Evolutionary conservation across 2,329 filamentous ascomycete genomes (phyloP).

Genomic region (Xylaria polymorpha): DNA sequence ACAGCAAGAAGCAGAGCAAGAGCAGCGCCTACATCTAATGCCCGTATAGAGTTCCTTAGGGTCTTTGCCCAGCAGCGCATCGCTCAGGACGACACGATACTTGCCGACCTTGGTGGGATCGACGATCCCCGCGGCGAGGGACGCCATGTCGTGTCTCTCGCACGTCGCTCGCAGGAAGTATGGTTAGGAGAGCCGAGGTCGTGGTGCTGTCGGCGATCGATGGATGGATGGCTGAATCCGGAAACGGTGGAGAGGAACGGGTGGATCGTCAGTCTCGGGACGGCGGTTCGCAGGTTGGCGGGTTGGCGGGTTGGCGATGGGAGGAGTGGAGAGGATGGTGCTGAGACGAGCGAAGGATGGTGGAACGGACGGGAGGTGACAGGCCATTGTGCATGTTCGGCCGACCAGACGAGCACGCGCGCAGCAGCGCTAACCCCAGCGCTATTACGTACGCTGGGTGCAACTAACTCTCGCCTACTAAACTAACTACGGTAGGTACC

Average conservation of each 20-base stretch:
- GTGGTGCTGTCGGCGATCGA: slow-evolving; percentile 19
- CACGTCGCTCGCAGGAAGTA: not conserved
- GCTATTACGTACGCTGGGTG: not conserved
- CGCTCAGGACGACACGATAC: slow-evolving; percentile 73
- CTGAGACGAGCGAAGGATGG: slow-evolving; percentile 4
- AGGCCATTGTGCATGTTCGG: slow-evolving; percentile 1
- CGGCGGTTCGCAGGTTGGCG: slow-evolving; percentile 29
- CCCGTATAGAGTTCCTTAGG: slow-evolving; percentile 70
- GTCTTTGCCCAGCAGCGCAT: slow-evolving; percentile 67
- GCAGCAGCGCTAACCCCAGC: not conserved
- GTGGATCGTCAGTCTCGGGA: slow-evolving; percentile 30
- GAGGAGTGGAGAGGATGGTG: slow-evolving; percentile 10
- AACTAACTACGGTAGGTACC: not conserved
- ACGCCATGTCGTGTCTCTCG: slow-evolving; percentile 41
- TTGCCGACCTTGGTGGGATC: slow-evolving; percentile 71
- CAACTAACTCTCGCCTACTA: not conserved
- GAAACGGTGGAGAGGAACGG: slow-evolving; percentile 25
- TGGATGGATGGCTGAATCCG: slow-evolving; percentile 14
- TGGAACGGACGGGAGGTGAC: slow-evolving; percentile 12
- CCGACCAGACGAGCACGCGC: slow-evolving; percentile 1
- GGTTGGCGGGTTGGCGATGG: slow-evolving; percentile 12
- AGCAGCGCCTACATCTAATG: slow-evolving; percentile 64
- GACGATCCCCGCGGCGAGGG: slow-evolving; percentile 53
- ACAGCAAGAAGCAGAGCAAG: not conserved
- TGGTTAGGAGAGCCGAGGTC: not conserved